phyloP scores from a whole-genome alignment of 106 monocot species.

The Triglochin maritima region DNA sequence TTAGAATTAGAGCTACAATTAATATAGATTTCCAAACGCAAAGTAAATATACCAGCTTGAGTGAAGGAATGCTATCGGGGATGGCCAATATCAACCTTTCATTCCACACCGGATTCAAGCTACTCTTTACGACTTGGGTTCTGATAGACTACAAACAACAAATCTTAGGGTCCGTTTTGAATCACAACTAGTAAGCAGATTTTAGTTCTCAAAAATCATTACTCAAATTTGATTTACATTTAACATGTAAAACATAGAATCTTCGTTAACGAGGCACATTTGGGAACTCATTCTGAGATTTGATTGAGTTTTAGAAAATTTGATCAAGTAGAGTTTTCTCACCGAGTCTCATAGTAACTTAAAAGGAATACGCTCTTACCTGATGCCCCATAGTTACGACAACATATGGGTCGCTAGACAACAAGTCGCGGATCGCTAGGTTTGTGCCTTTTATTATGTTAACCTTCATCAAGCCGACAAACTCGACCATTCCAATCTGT shows the following conservation, averaged over 20 bases:
- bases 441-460: slow-evolving; percentile 70
- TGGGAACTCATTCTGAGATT: no score
- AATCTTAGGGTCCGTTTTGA: no score
- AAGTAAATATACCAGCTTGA: slow-evolving; percentile 57
- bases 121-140: slow-evolving; percentile 82
- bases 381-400: slow-evolving; percentile 73
- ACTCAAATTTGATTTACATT: neutral
- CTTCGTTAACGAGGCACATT: neutral
- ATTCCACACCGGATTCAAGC: slow-evolving; percentile 88
- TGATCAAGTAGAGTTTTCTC: no score
- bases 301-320: no score
- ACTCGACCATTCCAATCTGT: slow-evolving; percentile 91
- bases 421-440: slow-evolving; percentile 60
- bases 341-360: no score
- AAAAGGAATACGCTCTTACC: slow-evolving; percentile 17
- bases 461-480: slow-evolving; percentile 78
- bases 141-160: slow-evolving; percentile 60
- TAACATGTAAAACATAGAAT: neutral
- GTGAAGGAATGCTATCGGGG: slow-evolving; percentile 66
- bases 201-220: no score
- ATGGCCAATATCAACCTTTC: slow-evolving; percentile 77
- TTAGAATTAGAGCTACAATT: no score
- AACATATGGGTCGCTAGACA: slow-evolving; percentile 84
- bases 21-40: no score
- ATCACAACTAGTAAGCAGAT: no score